These are phyloP conservation scores for Umbelopsis ramanniana DNA, from an alignment of 192 early-diverging fungal genomes.

Conservation along the genomic window DNA sequence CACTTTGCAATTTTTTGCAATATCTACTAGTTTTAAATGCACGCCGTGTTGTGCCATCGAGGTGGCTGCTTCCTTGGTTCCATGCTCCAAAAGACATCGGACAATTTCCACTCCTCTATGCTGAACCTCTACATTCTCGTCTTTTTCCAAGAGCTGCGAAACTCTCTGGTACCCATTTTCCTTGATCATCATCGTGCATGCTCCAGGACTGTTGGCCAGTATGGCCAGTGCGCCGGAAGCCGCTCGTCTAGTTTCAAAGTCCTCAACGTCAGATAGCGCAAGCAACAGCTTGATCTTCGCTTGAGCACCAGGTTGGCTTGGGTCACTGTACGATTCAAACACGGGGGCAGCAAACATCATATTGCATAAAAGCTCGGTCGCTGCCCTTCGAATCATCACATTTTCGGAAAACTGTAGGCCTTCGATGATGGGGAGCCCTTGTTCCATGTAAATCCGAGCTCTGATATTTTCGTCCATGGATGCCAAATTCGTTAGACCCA, in stretches of 20 bases:
- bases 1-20: constrained; percentile 53
- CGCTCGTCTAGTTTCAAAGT: constrained; percentile 80
- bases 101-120: constrained; percentile 76
- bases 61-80: constrained; percentile 49
- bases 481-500: constrained; percentile 93
- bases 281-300: constrained; percentile 78
- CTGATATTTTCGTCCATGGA: constrained; percentile 74
- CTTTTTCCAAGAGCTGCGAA: constrained; percentile 53
- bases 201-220: constrained; percentile 59
- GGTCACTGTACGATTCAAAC: constrained; percentile 74
- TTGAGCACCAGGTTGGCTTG: constrained; percentile 42
- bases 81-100: constrained; percentile 62
- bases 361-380: constrained; percentile 92
- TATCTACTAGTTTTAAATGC: constrained; percentile 46
- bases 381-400: constrained; percentile 78
- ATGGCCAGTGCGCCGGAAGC: constrained; percentile 89
- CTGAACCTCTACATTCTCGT: constrained; percentile 62
- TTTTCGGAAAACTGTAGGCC: constrained; percentile 82
- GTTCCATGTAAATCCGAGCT: constrained; percentile 54
- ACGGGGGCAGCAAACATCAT: constrained; percentile 85
- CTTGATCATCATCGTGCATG: constrained; percentile 59
- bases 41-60: constrained; percentile 52
- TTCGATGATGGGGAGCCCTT: constrained; percentile 76
- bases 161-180: constrained; percentile 60
- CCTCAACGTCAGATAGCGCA: constrained; percentile 87